Percentiles rank a stretch among this genome's conserved stretches.
These are phyloP conservation scores for Silene latifolia DNA, from an alignment of 148 eudicot species.

Conservation along the genomic window DNA sequence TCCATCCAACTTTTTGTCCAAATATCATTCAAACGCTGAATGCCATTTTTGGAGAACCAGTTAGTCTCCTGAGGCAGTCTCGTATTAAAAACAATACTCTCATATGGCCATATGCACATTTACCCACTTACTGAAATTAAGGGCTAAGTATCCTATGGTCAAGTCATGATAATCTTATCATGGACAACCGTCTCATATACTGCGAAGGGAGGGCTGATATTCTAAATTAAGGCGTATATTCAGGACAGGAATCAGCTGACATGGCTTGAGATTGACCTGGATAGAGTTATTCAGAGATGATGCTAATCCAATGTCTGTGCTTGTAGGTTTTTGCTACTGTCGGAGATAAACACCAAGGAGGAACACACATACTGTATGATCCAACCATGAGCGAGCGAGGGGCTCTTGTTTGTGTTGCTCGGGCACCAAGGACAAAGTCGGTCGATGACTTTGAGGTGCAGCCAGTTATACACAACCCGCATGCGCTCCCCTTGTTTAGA, in stretches of 20 bases:
- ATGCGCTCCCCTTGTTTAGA: conserved; percentile 91
- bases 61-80: not conserved
- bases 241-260: not conserved
- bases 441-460: conserved; percentile 74
- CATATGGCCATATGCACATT: not conserved
- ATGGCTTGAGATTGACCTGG: not conserved
- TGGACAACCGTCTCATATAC: not conserved
- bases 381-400: conserved; percentile 93
- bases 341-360: conserved; percentile 91
- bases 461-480: conserved; percentile 93
- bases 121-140: not conserved
- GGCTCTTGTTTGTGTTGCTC: conserved; percentile 94
- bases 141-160: not conserved
- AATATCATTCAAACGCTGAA: not conserved
- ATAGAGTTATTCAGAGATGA: not conserved
- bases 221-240: not conserved
- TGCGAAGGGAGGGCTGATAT: not conserved
- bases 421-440: conserved; percentile 93
- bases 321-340: conserved; percentile 69
- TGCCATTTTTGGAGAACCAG: not conserved
- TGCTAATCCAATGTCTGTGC: not conserved
- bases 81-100: not conserved
- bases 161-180: not conserved
- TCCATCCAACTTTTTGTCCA: not conserved
- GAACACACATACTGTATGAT: conserved; percentile 85